Percentiles rank a stretch among this genome's conserved stretches.
Conservation (phyloP, 2,329 filamentous ascomycete genomes). For the Pseudocercospora crystallina region DNA sequence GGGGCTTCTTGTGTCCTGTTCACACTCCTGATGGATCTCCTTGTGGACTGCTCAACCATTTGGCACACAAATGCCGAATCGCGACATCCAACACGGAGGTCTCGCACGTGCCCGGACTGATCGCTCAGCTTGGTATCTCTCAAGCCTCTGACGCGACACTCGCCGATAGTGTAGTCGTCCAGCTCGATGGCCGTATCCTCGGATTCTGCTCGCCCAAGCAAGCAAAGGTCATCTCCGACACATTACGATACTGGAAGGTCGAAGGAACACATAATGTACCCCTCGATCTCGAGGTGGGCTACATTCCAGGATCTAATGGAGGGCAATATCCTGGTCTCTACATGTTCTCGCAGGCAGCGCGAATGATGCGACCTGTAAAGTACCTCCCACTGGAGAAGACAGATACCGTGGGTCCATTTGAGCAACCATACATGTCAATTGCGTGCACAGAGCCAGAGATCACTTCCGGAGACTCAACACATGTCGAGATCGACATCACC, state of each 20-base stretch:
- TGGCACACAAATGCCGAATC: constrained; percentile 92
- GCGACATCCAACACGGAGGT: constrained; percentile 73
- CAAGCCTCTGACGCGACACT: constrained; percentile 73
- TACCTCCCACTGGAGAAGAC: constrained; percentile 83
- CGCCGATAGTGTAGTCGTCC: constrained; percentile 81
- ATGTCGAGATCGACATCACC: constrained; percentile 91
- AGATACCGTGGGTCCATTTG: constrained; percentile 87
- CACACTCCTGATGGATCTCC: constrained; percentile 96
- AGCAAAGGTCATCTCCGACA: constrained; percentile 78
- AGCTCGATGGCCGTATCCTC: constrained; percentile 84
- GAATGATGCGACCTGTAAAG: constrained; percentile 89
- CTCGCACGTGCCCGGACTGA: constrained; percentile 70
- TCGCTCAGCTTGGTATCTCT: constrained; percentile 77
- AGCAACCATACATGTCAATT: constrained; percentile 98
- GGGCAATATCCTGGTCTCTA: constrained; percentile 97
- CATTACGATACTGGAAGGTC: constrained; percentile 92
- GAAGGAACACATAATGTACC: constrained; percentile 79
- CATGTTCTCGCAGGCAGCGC: constrained; percentile 80
- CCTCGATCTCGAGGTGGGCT: constrained; percentile 83
- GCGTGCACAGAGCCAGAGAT: constrained; percentile 87
- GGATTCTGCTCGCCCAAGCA: constrained; percentile 88
- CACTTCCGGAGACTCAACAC: constrained; percentile 81
- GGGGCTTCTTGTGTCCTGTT: constrained; percentile 96
- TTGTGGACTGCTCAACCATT: constrained; percentile 90
- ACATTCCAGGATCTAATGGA: constrained; percentile 80